Evolutionary conservation across 176 grass and related monocot species (phyloP).

Genomic region (Carex pumila): DNA sequence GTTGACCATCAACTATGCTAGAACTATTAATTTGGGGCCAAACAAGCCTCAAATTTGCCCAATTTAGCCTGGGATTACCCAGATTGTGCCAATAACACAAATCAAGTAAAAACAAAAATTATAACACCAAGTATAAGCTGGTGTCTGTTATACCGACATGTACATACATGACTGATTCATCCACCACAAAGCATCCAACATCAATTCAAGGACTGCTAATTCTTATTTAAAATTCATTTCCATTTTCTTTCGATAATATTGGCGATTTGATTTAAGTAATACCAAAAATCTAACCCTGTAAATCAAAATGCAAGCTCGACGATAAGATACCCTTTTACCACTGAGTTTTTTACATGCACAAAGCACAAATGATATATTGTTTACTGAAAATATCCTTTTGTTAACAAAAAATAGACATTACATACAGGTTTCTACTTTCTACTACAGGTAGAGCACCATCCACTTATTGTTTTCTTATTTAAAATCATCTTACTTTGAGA

Average conservation of each 20-base stretch:
- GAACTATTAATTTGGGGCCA: not conserved
- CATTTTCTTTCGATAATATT: not conserved
- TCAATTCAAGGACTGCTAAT: not conserved
- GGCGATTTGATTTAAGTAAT: not conserved
- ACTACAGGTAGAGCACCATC: not conserved
- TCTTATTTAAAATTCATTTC: not conserved
- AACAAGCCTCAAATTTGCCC: not conserved
- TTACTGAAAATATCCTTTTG: not conserved
- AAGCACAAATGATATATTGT: not conserved
- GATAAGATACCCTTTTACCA: not conserved
- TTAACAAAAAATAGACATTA: not conserved
- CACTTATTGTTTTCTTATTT: not conserved
- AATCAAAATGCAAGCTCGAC: not conserved
- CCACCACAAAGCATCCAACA: not conserved
- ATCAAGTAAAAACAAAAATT: not conserved
- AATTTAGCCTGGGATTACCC: not conserved
- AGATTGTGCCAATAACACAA: not conserved
- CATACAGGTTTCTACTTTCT: not conserved
- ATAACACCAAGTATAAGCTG: not conserved
- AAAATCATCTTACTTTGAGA: not conserved
- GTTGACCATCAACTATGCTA: not conserved
- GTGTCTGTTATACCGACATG: not conserved
- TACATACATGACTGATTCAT: not conserved
- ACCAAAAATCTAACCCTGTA: not conserved
- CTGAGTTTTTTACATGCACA: not conserved